These are phyloP conservation scores for Pythium aquatile DNA, from an alignment of 352 stramenopile species.

Conservation along the genomic window DNA sequence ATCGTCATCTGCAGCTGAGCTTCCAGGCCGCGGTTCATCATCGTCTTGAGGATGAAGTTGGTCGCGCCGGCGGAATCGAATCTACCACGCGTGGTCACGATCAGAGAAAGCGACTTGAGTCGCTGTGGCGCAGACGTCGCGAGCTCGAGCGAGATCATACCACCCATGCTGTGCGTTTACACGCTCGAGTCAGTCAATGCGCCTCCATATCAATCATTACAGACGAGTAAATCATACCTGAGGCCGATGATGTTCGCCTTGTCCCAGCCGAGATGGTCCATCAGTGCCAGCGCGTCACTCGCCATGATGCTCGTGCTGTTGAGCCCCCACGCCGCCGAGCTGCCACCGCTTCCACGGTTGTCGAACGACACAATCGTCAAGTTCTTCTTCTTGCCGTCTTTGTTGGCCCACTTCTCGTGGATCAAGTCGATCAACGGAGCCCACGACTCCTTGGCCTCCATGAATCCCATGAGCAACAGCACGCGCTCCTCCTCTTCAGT, in stretches of 20 bases:
- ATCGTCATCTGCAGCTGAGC: constrained; percentile 46
- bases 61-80: constrained; percentile 33
- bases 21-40: constrained; percentile 34
- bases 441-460: constrained; percentile 57
- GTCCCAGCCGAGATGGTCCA: constrained; percentile 60
- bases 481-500: constrained; percentile 35
- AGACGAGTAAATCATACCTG: constrained; percentile 1
- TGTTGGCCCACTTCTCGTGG: constrained; percentile 36
- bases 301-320: constrained; percentile 64
- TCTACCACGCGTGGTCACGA: constrained; percentile 56
- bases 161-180: constrained; percentile 45
- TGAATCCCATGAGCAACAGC: constrained; percentile 56
- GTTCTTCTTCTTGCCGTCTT: constrained; percentile 25
- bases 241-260: constrained; percentile 25
- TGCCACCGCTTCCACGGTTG: constrained; percentile 56
- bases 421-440: constrained; percentile 46
- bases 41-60: constrained; percentile 35
- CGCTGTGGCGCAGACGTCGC: constrained; percentile 39
- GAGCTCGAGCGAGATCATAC: constrained; percentile 71
- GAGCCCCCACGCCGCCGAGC: constrained; percentile 36
- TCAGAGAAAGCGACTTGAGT: constrained; percentile 56
- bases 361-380: constrained; percentile 54
- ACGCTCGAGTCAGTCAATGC: background rate
- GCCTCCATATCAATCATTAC: too few relatives aligned
- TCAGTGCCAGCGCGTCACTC: constrained; percentile 46